These are phyloP conservation scores for Mycena sp. DNA, from an alignment of 1,284 basidiomycete genomes.

Conservation along the genomic window DNA sequence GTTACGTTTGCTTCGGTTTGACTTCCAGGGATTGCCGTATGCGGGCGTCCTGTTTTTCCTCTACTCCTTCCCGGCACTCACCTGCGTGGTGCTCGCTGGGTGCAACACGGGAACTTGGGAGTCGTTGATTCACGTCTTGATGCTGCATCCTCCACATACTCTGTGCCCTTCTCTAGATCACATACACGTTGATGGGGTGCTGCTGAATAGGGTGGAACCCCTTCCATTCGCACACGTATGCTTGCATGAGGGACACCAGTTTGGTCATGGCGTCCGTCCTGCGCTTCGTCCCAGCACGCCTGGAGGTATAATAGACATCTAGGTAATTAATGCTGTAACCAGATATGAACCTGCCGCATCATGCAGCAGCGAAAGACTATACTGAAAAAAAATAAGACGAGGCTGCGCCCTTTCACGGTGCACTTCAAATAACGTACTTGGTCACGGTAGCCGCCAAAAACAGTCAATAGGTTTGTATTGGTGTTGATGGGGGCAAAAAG, in stretches of 20 bases:
- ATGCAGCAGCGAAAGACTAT: too few species aligned
- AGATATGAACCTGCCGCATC: too few species aligned
- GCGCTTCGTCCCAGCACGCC: too few species aligned
- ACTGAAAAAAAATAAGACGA: too few species aligned
- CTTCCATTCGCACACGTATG: constrained; percentile 7
- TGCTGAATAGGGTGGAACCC: constrained; percentile 7
- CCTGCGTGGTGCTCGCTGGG: neutral
- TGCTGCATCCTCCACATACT: neutral
- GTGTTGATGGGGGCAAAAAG: neutral
- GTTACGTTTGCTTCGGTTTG: constrained; percentile 1
- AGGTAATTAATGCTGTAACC: too few species aligned
- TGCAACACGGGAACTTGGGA: constrained; percentile 6
- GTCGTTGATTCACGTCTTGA: constrained; percentile 4
- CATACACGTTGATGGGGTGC: constrained; percentile 15
- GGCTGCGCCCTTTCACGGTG: too few species aligned
- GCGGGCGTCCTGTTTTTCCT: neutral
- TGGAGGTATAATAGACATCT: too few species aligned
- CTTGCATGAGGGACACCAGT: neutral
- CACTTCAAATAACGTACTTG: too few species aligned
- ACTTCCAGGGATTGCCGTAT: constrained; percentile 4
- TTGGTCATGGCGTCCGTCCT: too few species aligned
- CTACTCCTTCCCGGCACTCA: constrained; percentile 6
- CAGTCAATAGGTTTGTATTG: constrained; percentile 22
- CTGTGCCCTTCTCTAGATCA: neutral
- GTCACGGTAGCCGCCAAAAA: too few species aligned